A percentile compares a stretch with the other conserved stretches of the same genome.
Evolutionary conservation across 257 asterid species (phyloP).

Genomic region (Anisodus tanguticus): DNA sequence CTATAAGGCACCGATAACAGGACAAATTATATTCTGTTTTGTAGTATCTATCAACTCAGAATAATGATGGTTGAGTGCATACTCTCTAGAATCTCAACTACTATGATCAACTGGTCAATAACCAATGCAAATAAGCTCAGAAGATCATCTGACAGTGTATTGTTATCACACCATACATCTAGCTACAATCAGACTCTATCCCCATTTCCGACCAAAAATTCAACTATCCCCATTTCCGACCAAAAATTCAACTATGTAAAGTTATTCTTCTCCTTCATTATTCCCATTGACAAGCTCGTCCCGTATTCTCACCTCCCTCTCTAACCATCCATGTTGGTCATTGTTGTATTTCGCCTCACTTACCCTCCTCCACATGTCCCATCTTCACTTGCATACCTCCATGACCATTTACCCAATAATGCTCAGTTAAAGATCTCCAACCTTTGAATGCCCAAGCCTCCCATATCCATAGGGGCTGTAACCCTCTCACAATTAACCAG

Average conservation of each 20-base stretch:
- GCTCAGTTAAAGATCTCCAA: background rate
- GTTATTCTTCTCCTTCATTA: background rate
- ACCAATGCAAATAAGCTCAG: background rate
- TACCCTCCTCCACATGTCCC: background rate
- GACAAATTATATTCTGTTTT: background rate
- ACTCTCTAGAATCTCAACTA: background rate
- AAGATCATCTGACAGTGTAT: background rate
- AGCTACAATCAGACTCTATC: background rate
- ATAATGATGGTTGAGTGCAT: background rate
- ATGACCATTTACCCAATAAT: background rate
- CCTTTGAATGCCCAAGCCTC: background rate
- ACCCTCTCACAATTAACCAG: background rate
- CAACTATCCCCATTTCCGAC: background rate
- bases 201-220: background rate
- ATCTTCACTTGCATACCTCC: constrained; percentile 14
- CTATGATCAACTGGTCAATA: constrained; percentile 10
- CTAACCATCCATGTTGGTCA: background rate
- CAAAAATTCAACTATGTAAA: background rate
- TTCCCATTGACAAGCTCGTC: constrained; percentile 3
- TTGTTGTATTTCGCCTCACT: too few species aligned
- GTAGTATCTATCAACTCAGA: constrained; percentile 6
- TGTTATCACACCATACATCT: constrained; percentile 11
- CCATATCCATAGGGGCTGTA: background rate
- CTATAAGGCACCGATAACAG: background rate
- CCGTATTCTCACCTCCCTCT: background rate